Conservation (phyloP, 495 filamentous ascomycete genomes). For the Penicillium ochrochloron region DNA sequence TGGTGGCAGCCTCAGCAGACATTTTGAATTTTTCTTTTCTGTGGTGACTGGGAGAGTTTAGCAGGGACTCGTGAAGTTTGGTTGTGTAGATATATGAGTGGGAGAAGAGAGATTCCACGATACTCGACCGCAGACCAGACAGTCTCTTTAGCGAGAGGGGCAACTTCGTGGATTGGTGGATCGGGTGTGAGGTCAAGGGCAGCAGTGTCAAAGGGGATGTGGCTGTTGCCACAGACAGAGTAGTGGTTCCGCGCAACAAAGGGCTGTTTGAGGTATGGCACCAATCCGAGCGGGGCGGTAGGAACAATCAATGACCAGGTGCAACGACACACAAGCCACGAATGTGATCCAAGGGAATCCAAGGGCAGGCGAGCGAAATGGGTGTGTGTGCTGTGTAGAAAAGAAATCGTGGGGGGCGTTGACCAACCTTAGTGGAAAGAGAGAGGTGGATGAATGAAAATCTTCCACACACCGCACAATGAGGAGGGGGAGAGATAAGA, state of each 20-base stretch:
- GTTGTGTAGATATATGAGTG: slow-evolving; percentile 6
- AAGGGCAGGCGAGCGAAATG: background rate
- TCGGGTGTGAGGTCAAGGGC: slow-evolving; percentile 15
- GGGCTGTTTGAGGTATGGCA: slow-evolving; percentile 20
- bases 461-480: slow-evolving; percentile 50
- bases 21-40: slow-evolving; percentile 39
- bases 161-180: background rate
- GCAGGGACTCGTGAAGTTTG: slow-evolving; percentile 20
- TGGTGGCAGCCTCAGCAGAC: slow-evolving; percentile 53
- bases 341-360: background rate
- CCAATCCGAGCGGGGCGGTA: slow-evolving; percentile 8
- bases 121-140: slow-evolving; percentile 26
- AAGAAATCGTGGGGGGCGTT: slow-evolving; percentile 12
- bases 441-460: slow-evolving; percentile 38
- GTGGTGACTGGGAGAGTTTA: slow-evolving; percentile 30
- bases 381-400: background rate
- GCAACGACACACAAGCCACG: background rate
- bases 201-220: slow-evolving; percentile 13
- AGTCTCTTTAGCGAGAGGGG: slow-evolving; percentile 17
- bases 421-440: slow-evolving; percentile 33
- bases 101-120: slow-evolving; percentile 13
- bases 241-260: slow-evolving; percentile 25
- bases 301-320: background rate
- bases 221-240: slow-evolving; percentile 18
- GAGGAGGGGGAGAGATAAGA: slow-evolving; percentile 41